Evolutionary conservation across 768 basidiomycete species (phyloP).

Genomic region (Sporobolomyces pararoseus): DNA sequence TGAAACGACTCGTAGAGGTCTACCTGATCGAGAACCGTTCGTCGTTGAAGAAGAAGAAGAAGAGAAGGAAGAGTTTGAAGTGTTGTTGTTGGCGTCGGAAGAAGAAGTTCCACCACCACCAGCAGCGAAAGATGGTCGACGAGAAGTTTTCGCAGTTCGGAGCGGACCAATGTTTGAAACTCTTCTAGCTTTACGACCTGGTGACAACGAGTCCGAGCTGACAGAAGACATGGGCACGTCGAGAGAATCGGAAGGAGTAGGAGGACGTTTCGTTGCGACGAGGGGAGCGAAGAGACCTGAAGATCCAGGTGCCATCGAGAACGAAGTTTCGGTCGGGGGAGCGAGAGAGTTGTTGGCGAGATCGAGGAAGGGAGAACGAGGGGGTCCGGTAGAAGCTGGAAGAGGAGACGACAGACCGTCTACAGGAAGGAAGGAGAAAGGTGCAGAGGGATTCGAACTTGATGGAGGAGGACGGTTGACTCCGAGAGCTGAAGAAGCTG

Average conservation of each 20-base stretch:
- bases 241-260: neutral
- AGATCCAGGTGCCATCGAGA: conserved; percentile 29
- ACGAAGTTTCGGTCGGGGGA: neutral
- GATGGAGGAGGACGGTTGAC: neutral
- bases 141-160: conserved; percentile 28
- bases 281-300: conserved; percentile 33
- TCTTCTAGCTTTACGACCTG: conserved; percentile 21
- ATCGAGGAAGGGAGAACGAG: conserved; percentile 29
- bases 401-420: neutral
- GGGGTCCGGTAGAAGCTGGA: neutral
- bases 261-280: conserved; percentile 15
- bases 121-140: conserved; percentile 27
- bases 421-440: conserved; percentile 32
- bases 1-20: conserved; percentile 3
- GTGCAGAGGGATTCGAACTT: conserved; percentile 3
- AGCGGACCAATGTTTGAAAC: conserved; percentile 37
- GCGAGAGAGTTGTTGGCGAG: conserved; percentile 19
- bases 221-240: conserved; percentile 5
- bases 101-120: neutral
- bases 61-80: neutral
- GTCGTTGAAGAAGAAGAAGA: too few species aligned
- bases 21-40: neutral
- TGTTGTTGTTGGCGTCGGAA: neutral
- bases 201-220: neutral
- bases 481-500: conserved; percentile 3